These are phyloP conservation scores for Aspergillus sp. DNA, from an alignment of 2,329 filamentous ascomycete genomes.

Conservation along the genomic window DNA sequence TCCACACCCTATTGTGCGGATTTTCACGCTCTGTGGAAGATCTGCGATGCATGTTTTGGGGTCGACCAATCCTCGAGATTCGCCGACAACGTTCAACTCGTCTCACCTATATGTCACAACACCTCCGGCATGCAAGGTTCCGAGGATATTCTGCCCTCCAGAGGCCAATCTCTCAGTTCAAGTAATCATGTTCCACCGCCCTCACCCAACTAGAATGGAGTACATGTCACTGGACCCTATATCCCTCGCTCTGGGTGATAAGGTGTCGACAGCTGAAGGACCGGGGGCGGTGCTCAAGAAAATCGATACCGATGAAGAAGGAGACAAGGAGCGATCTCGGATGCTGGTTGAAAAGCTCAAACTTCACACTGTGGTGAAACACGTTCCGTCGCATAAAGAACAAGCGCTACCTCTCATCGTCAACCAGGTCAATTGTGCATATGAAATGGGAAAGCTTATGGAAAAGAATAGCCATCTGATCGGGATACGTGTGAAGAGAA, in stretches of 20 bases:
- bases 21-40: conserved; percentile 80
- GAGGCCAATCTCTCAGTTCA: conserved; percentile 71
- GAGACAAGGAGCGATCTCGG: conserved; percentile 58
- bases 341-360: conserved; percentile 80
- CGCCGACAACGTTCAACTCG: conserved; percentile 53
- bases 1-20: conserved; percentile 71
- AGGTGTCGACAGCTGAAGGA: conserved; percentile 42
- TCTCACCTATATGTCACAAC: conserved; percentile 64
- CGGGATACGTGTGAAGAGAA: conserved; percentile 73
- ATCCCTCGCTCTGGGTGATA: conserved; percentile 76
- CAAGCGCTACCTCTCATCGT: conserved; percentile 73
- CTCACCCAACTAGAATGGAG: conserved; percentile 84
- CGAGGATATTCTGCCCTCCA: conserved; percentile 64
- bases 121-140: conserved; percentile 50
- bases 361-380: conserved; percentile 77
- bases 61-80: conserved; percentile 62
- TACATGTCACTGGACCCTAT: conserved; percentile 92
- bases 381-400: conserved; percentile 75
- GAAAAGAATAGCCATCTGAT: conserved; percentile 88
- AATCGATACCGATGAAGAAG: conserved; percentile 69
- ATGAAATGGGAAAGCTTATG: conserved; percentile 78
- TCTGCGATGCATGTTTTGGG: conserved; percentile 81
- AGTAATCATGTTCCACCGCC: conserved; percentile 82
- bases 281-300: conserved; percentile 42
- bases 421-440: conserved; percentile 93